phyloP scores from a whole-genome alignment of 2,329 filamentous ascomycete species.

The Calycina herbarum region DNA sequence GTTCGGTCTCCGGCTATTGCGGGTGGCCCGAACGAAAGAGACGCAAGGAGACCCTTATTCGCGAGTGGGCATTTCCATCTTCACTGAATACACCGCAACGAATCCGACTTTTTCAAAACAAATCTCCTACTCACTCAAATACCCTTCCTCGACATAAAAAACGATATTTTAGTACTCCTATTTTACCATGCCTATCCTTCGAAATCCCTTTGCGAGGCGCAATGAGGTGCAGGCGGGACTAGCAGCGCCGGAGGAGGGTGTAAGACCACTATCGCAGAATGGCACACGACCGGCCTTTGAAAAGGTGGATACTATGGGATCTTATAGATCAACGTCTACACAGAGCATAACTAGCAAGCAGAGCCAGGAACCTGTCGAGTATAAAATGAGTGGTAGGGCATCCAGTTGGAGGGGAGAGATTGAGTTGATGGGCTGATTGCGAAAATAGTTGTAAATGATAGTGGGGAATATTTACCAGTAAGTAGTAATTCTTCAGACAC shows the following conservation, averaged over 20 bases:
- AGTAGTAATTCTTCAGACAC: slow-evolving; percentile 36
- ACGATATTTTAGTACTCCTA: neutral
- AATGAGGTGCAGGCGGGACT: slow-evolving; percentile 40
- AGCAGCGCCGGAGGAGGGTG: slow-evolving; percentile 51
- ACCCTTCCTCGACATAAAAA: neutral
- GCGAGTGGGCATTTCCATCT: neutral
- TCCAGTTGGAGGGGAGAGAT: too few relatives aligned
- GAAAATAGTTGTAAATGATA: slow-evolving; percentile 86
- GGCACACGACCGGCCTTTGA: slow-evolving; percentile 56
- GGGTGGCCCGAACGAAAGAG: neutral
- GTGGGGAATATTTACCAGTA: slow-evolving; percentile 91
- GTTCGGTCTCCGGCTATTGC: neutral
- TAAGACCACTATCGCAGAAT: slow-evolving; percentile 45
- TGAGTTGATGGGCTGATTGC: slow-evolving; percentile 18
- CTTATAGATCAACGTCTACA: slow-evolving; percentile 57
- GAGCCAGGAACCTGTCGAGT: slow-evolving; percentile 67
- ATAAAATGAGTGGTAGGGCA: slow-evolving; percentile 74
- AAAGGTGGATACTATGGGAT: slow-evolving; percentile 61
- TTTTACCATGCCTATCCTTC: slow-evolving; percentile 59
- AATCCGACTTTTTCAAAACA: neutral
- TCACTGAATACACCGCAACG: neutral
- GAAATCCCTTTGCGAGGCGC: slow-evolving; percentile 69
- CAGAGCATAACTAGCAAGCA: slow-evolving; percentile 61
- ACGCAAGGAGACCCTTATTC: neutral
- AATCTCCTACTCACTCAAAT: neutral